These are phyloP conservation scores for Suillus cothurnatus DNA, from an alignment of 768 basidiomycete genomes.

Conservation along the genomic window DNA sequence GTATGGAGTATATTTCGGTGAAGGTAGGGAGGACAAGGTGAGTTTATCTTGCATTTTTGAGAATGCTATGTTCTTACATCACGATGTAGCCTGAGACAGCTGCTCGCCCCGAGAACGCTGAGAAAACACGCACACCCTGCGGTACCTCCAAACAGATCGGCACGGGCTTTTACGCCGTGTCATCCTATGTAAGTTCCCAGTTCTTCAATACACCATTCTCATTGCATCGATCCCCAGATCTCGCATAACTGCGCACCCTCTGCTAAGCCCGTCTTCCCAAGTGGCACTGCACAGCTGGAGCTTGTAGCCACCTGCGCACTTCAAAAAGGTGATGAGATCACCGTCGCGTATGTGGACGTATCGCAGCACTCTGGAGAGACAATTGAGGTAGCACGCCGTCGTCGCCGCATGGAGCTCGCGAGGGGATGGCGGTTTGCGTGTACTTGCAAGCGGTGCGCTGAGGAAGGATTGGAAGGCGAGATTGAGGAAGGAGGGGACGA, in stretches of 20 bases:
- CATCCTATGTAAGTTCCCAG: constrained; percentile 58
- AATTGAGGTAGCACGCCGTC: constrained; percentile 54
- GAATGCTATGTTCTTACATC: constrained; percentile 6
- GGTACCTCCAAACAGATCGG: constrained; percentile 80
- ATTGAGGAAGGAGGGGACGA: constrained; percentile 49
- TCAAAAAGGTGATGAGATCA: constrained; percentile 76
- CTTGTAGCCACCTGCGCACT: constrained; percentile 68
- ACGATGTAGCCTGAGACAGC: constrained; percentile 49
- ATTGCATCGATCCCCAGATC: constrained; percentile 38
- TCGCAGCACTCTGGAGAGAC: constrained; percentile 56
- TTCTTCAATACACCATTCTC: neutral
- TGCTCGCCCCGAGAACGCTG: constrained; percentile 67
- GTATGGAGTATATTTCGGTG: constrained; percentile 68
- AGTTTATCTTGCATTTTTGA: neutral
- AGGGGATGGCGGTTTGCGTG: constrained; percentile 86
- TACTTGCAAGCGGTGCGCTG: constrained; percentile 62
- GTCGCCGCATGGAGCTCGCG: constrained; percentile 72
- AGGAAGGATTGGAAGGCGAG: constrained; percentile 48
- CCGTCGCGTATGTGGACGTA: constrained; percentile 76
- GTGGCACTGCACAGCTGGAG: constrained; percentile 68
- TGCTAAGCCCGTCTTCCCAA: constrained; percentile 62
- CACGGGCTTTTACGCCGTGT: constrained; percentile 72
- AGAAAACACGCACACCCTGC: constrained; percentile 74
- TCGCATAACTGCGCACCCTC: constrained; percentile 76
- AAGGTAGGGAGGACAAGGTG: constrained; percentile 76